Evolutionary conservation across 225 moss, liverwort and hornwort species (phyloP), one percentile per base, ranked within the genome.

Genomic region (Pleurozium schreberi): DNA sequence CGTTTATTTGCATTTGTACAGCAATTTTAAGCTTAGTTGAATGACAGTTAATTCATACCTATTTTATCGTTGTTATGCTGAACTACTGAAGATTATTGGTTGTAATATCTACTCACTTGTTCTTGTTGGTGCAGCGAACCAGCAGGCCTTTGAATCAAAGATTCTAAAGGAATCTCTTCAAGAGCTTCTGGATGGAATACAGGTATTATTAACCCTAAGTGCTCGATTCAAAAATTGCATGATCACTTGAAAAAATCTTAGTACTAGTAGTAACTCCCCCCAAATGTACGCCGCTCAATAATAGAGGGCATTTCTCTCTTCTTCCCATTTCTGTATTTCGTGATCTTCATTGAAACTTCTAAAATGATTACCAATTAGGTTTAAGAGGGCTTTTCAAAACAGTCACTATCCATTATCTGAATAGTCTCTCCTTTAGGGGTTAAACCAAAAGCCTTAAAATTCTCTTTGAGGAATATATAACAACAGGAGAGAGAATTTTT

Each of bases 151-250:
- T 33, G 98, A 97, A 92, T 90, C 96, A 91, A 95, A 96, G 91
- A 92, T 57, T 86, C 89, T 98, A 70, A 96, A 96, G 89, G 94
- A 97, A 88, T 89, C 96, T 74, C 95, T 98, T 81, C 94, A 96
- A 92, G 97, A 98, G 79, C 93, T 98, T 85, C 93, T 98, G 67
- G 88, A 90, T 86, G 98, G 98, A 84, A 94, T 98, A 88, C 96
- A 98, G 93, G 93, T 92, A 88, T n/a, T 27, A n/a, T 25, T 26
- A 36, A 10, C 14, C 70, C 52, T 4, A 45, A 68, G 62, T 49
- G 34, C 38, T 86, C 14, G 17, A 73, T 58, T 58, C 12, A 43
- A 67, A 78, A 53, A 43, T 79, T 42, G 40, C n/a, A 64, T 49
- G 76, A 76, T 63, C 50, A 63, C n/a, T 76, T 76, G 30, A 19